Evolutionary conservation across 2,329 filamentous ascomycete genomes (phyloP).

Genomic region (Pseudocercospora fijiensis): DNA sequence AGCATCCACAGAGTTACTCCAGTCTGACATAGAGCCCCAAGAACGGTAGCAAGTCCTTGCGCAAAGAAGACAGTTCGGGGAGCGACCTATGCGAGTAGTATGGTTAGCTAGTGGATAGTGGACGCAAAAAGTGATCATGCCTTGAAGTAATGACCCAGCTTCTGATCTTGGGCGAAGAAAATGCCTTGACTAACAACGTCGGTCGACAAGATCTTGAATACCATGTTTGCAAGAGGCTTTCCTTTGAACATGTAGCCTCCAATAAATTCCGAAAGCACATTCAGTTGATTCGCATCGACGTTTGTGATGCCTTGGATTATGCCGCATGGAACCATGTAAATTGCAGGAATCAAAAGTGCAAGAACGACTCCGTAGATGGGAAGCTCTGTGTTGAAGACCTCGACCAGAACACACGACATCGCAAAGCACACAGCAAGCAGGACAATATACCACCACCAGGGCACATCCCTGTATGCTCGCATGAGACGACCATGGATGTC

Average conservation of each 20-base stretch:
- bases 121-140: background rate
- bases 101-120: background rate
- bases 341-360: constrained; percentile 71
- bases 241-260: constrained; percentile 51
- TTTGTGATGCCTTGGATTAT: constrained; percentile 87
- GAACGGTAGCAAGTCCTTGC: constrained; percentile 46
- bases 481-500: constrained; percentile 71
- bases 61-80: constrained; percentile 49
- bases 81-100: constrained; percentile 26
- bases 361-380: constrained; percentile 85
- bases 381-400: constrained; percentile 32
- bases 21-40: constrained; percentile 47
- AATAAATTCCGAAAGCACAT: constrained; percentile 49
- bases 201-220: constrained; percentile 34
- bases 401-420: constrained; percentile 31
- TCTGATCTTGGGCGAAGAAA: constrained; percentile 38
- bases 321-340: constrained; percentile 86
- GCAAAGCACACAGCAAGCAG: constrained; percentile 30
- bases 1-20: constrained; percentile 52
- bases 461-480: constrained; percentile 77
- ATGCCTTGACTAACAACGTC: constrained; percentile 39
- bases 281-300: constrained; percentile 39
- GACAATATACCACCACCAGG: constrained; percentile 62
- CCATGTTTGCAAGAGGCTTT: constrained; percentile 40
- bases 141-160: constrained; percentile 43